A percentile compares a stretch with the other conserved stretches of the same genome.
Evolutionary conservation across 306 rosid genomes (phyloP).

Genomic region (Fagus sylvatica): DNA sequence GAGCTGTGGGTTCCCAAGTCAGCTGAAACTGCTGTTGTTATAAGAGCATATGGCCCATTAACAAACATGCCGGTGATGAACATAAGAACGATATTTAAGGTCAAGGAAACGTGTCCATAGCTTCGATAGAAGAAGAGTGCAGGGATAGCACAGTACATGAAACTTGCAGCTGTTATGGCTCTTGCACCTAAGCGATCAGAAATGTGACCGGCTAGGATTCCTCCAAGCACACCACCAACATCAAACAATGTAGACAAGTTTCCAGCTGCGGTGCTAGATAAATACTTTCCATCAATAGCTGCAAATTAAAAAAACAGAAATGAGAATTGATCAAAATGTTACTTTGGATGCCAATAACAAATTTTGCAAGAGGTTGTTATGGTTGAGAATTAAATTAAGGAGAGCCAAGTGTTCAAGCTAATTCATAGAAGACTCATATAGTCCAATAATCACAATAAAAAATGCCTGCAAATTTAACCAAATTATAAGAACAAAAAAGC

Average conservation of each 20-base stretch:
- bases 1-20: slow-evolving; percentile 98
- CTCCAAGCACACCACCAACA: slow-evolving; percentile 93
- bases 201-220: slow-evolving; percentile 92
- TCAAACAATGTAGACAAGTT: slow-evolving; percentile 85
- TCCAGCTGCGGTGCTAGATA: slow-evolving; percentile 79
- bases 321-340: neutral
- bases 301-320: slow-evolving; percentile 31
- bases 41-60: slow-evolving; percentile 95
- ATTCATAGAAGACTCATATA: neutral
- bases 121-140: slow-evolving; percentile 83
- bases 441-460: neutral
- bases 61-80: slow-evolving; percentile 91
- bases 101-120: slow-evolving; percentile 68
- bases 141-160: slow-evolving; percentile 98
- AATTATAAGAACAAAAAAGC: neutral
- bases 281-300: slow-evolving; percentile 85
- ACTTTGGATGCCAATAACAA: neutral
- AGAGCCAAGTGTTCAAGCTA: too few species aligned
- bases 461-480: neutral
- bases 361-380: neutral
- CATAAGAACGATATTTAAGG: slow-evolving; percentile 60
- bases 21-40: slow-evolving; percentile 95
- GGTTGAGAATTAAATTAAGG: too few species aligned
- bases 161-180: slow-evolving; percentile 98
- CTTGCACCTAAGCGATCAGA: slow-evolving; percentile 85